Evolutionary conservation across 2,329 filamentous ascomycete genomes (phyloP), one percentile per base, ranked within the genome.

Genomic region (Aureobasidium subglaciale): DNA sequence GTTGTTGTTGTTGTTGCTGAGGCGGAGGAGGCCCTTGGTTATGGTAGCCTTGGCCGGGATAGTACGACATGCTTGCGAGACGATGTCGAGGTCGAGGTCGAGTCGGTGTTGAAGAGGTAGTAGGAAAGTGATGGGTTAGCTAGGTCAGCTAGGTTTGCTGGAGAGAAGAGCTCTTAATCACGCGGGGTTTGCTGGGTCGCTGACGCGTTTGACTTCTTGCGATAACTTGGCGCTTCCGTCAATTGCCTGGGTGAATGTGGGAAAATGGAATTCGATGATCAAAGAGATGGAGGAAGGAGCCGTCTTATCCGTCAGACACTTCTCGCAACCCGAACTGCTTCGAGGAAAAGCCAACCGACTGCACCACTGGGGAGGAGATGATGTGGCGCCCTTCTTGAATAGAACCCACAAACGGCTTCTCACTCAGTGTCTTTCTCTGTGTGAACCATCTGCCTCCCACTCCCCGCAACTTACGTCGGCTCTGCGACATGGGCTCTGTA

Each of bases 1-100:
- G 71, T 50, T 70, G 72, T 43, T 67, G 71, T 50, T 70, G 72
- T 43, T 67, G 67, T 58, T 69, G 71, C 52, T 69, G 72, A 38
- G 71, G 72, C 29, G 72, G 71, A 5, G 65, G 52, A 68, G 59
- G 73, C 73, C 48, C 69, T 64, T 54, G 34, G 48, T 41, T 37
- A 22, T 58, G 58, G 46, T 59, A 56, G 22, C 42, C 34, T 40
- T 59, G 58, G 13, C 58, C 58, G 15, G 58, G 58, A 27, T 54
- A 59, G 56, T 50, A 48, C 22, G 58, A 59, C 58, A 59, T 59
- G 32, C n/a, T 27, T 22, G 27, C 20, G 11, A 22, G 20, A 32
- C 3, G 15, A 27, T 41, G 24, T n/a, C 22, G 25, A 27, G 16
- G 16, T 20, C 25, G 30, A 25, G 27, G 11, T 11, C 5, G 11